Base-by-base conservation (phyloP, 2,329 filamentous ascomycete species). In the Chaetomiaceae sp. region DNA sequence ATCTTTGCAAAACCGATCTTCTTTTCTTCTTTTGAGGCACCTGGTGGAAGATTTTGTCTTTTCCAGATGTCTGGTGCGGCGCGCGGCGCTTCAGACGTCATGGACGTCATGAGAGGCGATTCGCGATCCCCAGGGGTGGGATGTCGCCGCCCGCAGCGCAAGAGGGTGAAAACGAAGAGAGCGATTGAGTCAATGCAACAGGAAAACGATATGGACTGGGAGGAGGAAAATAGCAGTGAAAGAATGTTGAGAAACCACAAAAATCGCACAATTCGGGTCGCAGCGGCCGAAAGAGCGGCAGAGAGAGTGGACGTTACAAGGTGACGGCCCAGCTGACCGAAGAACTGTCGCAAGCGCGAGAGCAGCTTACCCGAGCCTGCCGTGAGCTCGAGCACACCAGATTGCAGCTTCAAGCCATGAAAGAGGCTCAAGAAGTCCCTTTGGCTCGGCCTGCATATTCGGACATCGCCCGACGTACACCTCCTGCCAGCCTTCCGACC, bases 381-480 rank as follows among this genome's bases (percentile, higher is more conserved):
- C n/a, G 39, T 23, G 31, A 51, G 39, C 47, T 51, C 11, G 27
- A 51, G 29, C 14, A 44, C 19, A 51, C 47, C 20, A 51, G 47
- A 27, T 22, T 51, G 3, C 47, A 51, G 47, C 39, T 51, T 12
- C 36, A 39, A 17, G 47, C 47, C 15, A 51, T 51, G 47, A 51
- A 23, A 7, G 39, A 27, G 23, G 19, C 47, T 50, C 27, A 50
- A 17, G 47, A 19, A 43, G 47, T 6, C 37, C 27, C 17, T 6
- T 27, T 19, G 27, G 38, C 17, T 43, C 29, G 39, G 22, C 47
- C 47, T 27, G 39, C 47, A n/a, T 51, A 51, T 36, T 19, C 47
- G 31, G 47, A 51, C 47, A 19, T 51, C 20, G 47, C 47, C n/a
- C n/a, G 39, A 51, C 25, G 20, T 33, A 36, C 47, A 25, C 47